Evolutionary conservation across 768 basidiomycete genomes (phyloP), one percentile per base, ranked within the genome.

Genomic region (Boletellus emodensis): DNA sequence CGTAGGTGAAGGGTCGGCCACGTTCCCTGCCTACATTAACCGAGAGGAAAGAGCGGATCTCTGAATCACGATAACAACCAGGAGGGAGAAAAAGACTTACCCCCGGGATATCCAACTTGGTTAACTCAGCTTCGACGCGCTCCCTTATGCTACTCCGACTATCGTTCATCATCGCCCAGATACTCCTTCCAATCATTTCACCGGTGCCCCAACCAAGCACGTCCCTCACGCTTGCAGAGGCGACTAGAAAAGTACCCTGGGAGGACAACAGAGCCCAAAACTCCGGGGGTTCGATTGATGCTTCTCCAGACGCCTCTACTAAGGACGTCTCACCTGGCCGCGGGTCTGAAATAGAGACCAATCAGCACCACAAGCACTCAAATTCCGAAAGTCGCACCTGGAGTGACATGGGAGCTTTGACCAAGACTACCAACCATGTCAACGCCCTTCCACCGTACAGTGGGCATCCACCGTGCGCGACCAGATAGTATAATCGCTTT

Each of bases 401-500:
- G 22, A 18, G 30, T 37, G 35, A 20, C 33, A 39, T 17, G 28
- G 2, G 49, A 49, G 2, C 42, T 14, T 39, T 33, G 20, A 13
- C 45, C 36, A 24, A 62, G 5, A 15, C 52, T 84, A 18, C 84
- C 84, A 3, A 75, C 76, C 26, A 65, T 62, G 2, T 71, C 66
- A 26, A 93, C 68, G 34, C 74, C 71, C 3, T 70, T 72, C 90
- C 90, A 93, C 4, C 63, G 66, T 20, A 92, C 65, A 2, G 57
- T 63, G 8, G 83, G 81, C 76, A 90, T 85, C 60, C 77, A 77
- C 40, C 85, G 72, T 28, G 85, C 80, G 9, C 95, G 77, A 0
- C 87, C 94, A 49, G 81, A 82, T n/a, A 99, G 75, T 33, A 99
- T 82, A 61, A 99, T 92, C 2, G 93, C 91, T 70, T 98, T 96